These are phyloP conservation scores for Lipomyces yamadae DNA, from an alignment of 805 yeast species.

Conservation along the genomic window DNA sequence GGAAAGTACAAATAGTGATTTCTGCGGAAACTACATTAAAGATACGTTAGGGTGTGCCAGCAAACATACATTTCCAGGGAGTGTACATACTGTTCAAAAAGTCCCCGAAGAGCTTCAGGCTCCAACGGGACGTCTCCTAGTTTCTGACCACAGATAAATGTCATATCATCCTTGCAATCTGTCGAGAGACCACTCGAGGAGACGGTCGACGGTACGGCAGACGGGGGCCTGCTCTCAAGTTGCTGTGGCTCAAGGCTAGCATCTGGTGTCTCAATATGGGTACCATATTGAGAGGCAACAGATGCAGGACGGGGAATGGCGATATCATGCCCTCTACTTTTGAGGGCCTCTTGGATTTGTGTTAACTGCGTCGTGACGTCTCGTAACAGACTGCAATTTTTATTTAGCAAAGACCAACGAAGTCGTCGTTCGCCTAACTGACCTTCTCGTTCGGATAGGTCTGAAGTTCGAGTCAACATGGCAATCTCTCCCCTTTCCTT, in stretches of 20 bases:
- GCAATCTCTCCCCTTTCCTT: not conserved
- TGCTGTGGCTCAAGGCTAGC: not conserved
- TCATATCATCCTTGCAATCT: not conserved
- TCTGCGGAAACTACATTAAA: not conserved
- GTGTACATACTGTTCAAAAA: not conserved
- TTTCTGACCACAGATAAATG: not conserved
- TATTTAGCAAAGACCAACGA: not conserved
- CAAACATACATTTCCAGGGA: not conserved
- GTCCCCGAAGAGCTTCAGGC: not conserved
- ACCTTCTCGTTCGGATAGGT: slow-evolving; percentile 9
- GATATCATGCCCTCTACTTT: not conserved
- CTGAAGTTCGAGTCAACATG: slow-evolving; percentile 3
- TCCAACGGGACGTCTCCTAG: not conserved
- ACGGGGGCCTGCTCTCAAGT: not conserved
- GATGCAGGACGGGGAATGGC: not conserved
- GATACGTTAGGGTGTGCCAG: not conserved
- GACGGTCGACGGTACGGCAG: not conserved
- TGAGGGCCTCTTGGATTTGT: not conserved
- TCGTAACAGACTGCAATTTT: not conserved
- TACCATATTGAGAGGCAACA: not conserved
- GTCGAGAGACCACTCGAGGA: not conserved
- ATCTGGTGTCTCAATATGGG: not conserved
- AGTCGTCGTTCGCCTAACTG: too few species aligned
- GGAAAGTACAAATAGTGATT: slow-evolving; percentile 1
- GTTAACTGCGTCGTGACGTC: slow-evolving; percentile 7